A percentile compares a stretch with the other conserved stretches of the same genome.
Conservation (phyloP, 108 stramenopile species). For the Nitzschia putrida region DNA sequence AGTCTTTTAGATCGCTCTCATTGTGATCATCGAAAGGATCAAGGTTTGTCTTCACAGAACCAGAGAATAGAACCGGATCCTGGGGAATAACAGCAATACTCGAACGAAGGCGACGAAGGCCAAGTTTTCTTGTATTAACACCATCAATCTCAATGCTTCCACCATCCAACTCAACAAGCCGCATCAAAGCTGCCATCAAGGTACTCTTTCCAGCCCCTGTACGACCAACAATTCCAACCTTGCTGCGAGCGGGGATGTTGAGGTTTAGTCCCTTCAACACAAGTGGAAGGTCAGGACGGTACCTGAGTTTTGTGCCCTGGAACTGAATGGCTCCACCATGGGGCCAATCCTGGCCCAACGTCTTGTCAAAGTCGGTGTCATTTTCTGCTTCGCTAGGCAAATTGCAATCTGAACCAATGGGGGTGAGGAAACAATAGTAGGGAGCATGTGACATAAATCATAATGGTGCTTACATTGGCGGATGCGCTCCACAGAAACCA, state of each 20-base stretch:
- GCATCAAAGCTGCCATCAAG: constrained; percentile 69
- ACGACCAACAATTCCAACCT: constrained; percentile 51
- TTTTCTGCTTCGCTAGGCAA: constrained; percentile 52
- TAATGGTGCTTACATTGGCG: constrained; percentile 37
- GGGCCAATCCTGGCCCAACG: constrained; percentile 59
- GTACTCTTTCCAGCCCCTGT: constrained; percentile 52
- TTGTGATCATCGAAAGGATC: constrained; percentile 76
- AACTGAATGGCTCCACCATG: constrained; percentile 66
- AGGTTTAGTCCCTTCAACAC: constrained; percentile 77
- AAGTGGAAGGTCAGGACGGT: constrained; percentile 72
- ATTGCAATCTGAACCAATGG: constrained; percentile 35
- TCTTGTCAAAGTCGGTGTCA: constrained; percentile 29
- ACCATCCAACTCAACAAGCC: constrained; percentile 65
- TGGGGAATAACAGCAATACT: constrained; percentile 91
- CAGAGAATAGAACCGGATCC: constrained; percentile 88
- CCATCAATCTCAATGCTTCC: constrained; percentile 84
- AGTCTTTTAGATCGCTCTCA: constrained; percentile 62
- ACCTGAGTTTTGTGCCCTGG: constrained; percentile 57
- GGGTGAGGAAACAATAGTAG: neutral
- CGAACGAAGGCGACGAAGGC: constrained; percentile 67
- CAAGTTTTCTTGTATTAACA: constrained; percentile 63
- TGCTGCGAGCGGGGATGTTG: constrained; percentile 53
- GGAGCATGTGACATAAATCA: neutral
- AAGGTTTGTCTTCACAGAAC: constrained; percentile 83
- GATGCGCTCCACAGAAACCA: constrained; percentile 83